These are phyloP conservation scores for Porphyra umbilicalis DNA, from an alignment of 31 red algal genomes.

Conservation along the genomic window DNA sequence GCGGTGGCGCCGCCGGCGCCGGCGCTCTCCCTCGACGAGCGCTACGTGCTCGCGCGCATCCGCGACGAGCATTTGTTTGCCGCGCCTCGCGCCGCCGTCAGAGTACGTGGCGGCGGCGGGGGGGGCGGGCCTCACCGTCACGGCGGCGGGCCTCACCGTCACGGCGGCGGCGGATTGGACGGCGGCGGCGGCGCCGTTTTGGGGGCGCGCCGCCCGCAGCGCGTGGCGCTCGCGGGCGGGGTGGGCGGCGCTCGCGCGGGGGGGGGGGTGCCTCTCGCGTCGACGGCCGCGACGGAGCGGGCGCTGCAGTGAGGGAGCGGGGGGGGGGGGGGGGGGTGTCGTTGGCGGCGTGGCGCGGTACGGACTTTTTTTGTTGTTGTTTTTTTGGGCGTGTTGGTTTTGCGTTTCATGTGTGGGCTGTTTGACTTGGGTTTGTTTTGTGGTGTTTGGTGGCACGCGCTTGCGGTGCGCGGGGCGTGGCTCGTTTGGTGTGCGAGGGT, in stretches of 20 bases:
- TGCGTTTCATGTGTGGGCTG: too few species aligned
- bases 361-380: too few species aligned
- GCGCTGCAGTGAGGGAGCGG: too few species aligned
- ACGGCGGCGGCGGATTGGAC: conserved; percentile 64
- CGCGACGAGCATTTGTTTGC: conserved; percentile 71
- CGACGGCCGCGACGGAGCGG: too few species aligned
- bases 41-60: conserved; percentile 51
- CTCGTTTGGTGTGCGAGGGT: too few species aligned
- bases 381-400: too few species aligned
- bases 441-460: too few species aligned
- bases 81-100: conserved; percentile 41
- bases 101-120: conserved; percentile 65
- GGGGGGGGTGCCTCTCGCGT: conserved; percentile 60
- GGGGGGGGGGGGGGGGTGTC: too few species aligned
- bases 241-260: conserved; percentile 22
- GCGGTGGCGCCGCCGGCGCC: conserved; percentile 26
- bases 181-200: conserved; percentile 61
- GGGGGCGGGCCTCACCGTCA: too few species aligned
- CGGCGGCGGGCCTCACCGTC: conserved; percentile 33
- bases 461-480: too few species aligned
- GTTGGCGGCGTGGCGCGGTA: too few species aligned
- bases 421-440: too few species aligned
- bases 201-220: conserved; percentile 60
- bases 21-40: conserved; percentile 42
- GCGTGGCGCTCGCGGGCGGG: conserved; percentile 36